phyloP scores from a whole-genome alignment of 495 filamentous ascomycete genomes.

The Arthonia radiata region DNA sequence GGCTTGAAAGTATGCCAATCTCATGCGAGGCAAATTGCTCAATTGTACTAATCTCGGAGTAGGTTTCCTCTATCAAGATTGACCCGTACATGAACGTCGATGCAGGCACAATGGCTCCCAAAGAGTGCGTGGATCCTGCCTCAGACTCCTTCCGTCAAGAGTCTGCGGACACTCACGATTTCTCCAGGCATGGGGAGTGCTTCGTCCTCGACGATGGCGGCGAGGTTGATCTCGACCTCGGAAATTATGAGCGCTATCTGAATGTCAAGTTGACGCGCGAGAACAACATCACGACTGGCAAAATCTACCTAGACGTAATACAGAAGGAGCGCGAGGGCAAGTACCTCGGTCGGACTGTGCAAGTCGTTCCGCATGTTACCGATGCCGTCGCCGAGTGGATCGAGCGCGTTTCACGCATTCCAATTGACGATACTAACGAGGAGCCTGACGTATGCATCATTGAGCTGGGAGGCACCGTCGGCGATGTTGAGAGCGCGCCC shows the following conservation, averaged over 20 bases:
- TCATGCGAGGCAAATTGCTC: slow-evolving; percentile 2
- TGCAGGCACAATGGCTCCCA: slow-evolving; percentile 61
- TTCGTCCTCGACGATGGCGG: slow-evolving; percentile 55
- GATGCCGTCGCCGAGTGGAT: slow-evolving; percentile 87
- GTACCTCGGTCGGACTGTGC: slow-evolving; percentile 82
- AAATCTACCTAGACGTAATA: slow-evolving; percentile 79
- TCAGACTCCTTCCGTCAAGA: not conserved
- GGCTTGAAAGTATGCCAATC: slow-evolving; percentile 36
- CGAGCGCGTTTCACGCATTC: slow-evolving; percentile 58
- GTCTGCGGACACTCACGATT: not conserved
- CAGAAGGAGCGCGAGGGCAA: slow-evolving; percentile 51
- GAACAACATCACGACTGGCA: slow-evolving; percentile 88
- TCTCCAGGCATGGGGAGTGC: slow-evolving; percentile 39
- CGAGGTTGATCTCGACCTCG: slow-evolving; percentile 78
- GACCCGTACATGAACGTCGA: slow-evolving; percentile 74
- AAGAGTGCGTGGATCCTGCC: slow-evolving; percentile 29
- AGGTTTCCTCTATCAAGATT: slow-evolving; percentile 46
- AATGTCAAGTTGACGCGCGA: slow-evolving; percentile 47
- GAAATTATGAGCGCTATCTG: slow-evolving; percentile 81
- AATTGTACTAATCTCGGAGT: too few relatives aligned
- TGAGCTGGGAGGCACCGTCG: slow-evolving; percentile 54
- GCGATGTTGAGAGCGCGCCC: slow-evolving; percentile 76
- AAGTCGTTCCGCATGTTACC: slow-evolving; percentile 80
- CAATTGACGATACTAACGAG: slow-evolving; percentile 61
- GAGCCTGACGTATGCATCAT: slow-evolving; percentile 87